A percentile compares a stretch with the other conserved stretches of the same genome.
Evolutionary conservation across 2,329 filamentous ascomycete species (phyloP).

Genomic region (Lithohypha guttulata): DNA sequence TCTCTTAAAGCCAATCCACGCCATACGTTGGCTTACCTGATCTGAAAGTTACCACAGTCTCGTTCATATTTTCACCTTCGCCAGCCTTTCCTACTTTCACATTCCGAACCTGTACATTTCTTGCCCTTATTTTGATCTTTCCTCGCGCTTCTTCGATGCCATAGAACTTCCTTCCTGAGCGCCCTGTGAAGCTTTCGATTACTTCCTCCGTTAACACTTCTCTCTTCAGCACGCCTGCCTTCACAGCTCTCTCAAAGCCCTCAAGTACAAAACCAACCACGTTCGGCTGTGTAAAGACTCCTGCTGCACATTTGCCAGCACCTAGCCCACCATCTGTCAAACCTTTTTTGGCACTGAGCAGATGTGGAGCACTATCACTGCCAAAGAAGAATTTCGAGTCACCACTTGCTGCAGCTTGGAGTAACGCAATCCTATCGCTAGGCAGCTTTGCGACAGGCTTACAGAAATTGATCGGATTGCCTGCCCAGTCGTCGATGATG

Average conservation of each 20-base stretch:
- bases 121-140: slow-evolving; percentile 12
- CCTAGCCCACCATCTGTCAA: slow-evolving; percentile 29
- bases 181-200: slow-evolving; percentile 48
- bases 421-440: slow-evolving; percentile 59
- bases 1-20: slow-evolving; percentile 12
- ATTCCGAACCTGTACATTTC: slow-evolving; percentile 2
- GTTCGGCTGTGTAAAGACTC: slow-evolving; percentile 53
- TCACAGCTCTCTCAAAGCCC: slow-evolving; percentile 46
- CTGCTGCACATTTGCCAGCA: slow-evolving; percentile 40
- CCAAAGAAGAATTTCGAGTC: slow-evolving; percentile 55
- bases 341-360: slow-evolving; percentile 44
- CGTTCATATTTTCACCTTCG: slow-evolving; percentile 4
- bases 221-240: slow-evolving; percentile 42
- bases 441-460: slow-evolving; percentile 65
- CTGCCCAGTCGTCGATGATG: slow-evolving; percentile 63
- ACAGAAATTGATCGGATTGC: slow-evolving; percentile 68
- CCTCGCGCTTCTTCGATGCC: slow-evolving; percentile 10
- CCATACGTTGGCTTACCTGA: slow-evolving; percentile 13
- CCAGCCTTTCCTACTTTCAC: slow-evolving; percentile 12
- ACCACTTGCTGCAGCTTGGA: slow-evolving; percentile 48
- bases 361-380: slow-evolving; percentile 62
- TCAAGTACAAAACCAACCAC: slow-evolving; percentile 48
- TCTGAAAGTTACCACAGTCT: slow-evolving; percentile 16
- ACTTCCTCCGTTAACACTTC: slow-evolving; percentile 45
- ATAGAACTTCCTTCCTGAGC: slow-evolving; percentile 26